Evolutionary conservation across 129 eudicot species (phyloP), one percentile per base, ranked within the genome.

Genomic region (Rutidosis leptorrhynchoides): DNA sequence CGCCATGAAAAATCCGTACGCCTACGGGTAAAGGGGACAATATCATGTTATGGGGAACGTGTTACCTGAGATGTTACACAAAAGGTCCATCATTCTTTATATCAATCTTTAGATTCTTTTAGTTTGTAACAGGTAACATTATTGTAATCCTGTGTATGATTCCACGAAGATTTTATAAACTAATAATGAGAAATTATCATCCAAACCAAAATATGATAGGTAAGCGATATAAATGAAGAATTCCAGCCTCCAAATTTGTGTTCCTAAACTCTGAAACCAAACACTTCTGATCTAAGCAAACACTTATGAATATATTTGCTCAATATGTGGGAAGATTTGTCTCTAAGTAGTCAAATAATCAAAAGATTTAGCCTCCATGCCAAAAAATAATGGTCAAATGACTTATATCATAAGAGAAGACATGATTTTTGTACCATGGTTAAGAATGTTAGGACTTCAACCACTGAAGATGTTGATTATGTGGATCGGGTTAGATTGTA

Each of bases 221-320:
- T n/a, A n/a, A n/a, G n/a, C n/a, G n/a, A n/a, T n/a, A n/a, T n/a
- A n/a, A n/a, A n/a, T n/a, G n/a, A n/a, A n/a, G n/a, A n/a, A n/a
- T n/a, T n/a, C n/a, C n/a, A n/a, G n/a, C n/a, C n/a, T 20, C 15
- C 27, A 35, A 26, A 51, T 21, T 48, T 48, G 14, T 10, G 69
- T 51, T 62, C 70, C 43, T 72, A 33, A 63, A 25, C 70, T 26
- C 1, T 1, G 9, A 58, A 37, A 69, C 22, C 25, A 20, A 48
- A 28, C 33, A 24, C 65, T n/a, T 42, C 29, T 25, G 26, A 65
- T 29, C 67, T 76, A 87, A 10, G 84, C 78, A 78, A 82, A 88
- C 25, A 93, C 16, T 78, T 86, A 78, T 35, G 96, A 82, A 80
- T 93, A 96, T 19, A 93, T 72, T 73, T 93, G 99, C 86, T 86